Evolutionary conservation across 108 stramenopile species (phyloP).

Genomic region (Asterionellopsis glacialis): DNA sequence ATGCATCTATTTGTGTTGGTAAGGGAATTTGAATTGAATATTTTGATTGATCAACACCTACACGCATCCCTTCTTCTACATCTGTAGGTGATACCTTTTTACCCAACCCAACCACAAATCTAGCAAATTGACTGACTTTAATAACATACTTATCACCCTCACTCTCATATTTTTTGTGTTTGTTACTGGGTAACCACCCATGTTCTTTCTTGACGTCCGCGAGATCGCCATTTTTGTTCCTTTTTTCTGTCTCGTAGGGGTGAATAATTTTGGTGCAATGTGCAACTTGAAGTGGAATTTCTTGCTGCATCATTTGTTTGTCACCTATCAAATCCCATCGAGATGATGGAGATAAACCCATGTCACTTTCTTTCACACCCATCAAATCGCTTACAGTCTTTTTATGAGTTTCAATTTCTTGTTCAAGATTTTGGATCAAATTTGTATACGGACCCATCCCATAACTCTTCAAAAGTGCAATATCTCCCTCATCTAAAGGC

Average conservation of each 20-base stretch:
- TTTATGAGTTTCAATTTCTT: slow-evolving; percentile 93
- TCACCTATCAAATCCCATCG: slow-evolving; percentile 99
- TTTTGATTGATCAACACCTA: slow-evolving; percentile 96
- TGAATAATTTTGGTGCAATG: slow-evolving; percentile 98
- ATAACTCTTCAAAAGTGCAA: slow-evolving; percentile 96
- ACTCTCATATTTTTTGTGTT: slow-evolving; percentile 11
- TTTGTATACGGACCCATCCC: slow-evolving; percentile 95
- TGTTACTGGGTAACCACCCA: slow-evolving; percentile 15
- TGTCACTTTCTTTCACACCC: slow-evolving; percentile 98
- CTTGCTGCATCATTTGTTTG: slow-evolving; percentile 99
- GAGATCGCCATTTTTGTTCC: slow-evolving; percentile 19
- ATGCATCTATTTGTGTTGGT: slow-evolving; percentile 99
- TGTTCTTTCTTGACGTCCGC: background rate
- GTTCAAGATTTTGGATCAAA: slow-evolving; percentile 90
- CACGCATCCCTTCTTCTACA: slow-evolving; percentile 99
- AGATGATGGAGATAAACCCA: slow-evolving; percentile 93
- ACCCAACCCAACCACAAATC: slow-evolving; percentile 97
- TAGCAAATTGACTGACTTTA: slow-evolving; percentile 99
- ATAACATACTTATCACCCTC: slow-evolving; percentile 94
- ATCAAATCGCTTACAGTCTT: slow-evolving; percentile 96
- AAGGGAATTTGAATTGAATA: slow-evolving; percentile 98
- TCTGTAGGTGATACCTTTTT: slow-evolving; percentile 99
- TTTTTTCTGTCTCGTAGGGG: too few relatives aligned
- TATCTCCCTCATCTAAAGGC: slow-evolving; percentile 96
- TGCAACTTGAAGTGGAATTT: slow-evolving; percentile 96